phyloP scores from a whole-genome alignment of 805 yeast species.

The Wickerhamiella dianesei region DNA sequence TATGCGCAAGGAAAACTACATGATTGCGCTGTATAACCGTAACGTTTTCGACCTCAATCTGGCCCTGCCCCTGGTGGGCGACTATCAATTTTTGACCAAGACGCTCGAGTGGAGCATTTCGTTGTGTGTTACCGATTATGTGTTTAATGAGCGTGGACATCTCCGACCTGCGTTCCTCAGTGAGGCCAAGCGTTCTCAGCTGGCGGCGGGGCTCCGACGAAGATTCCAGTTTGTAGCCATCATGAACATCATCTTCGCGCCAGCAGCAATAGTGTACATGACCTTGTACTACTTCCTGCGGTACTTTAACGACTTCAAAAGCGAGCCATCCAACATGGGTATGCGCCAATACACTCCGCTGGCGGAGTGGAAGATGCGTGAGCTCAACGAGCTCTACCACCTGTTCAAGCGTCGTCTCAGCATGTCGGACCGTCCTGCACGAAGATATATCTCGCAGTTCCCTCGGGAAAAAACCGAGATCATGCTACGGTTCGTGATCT shows the following conservation, averaged over 20 bases:
- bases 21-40: slow-evolving; percentile 78
- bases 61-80: slow-evolving; percentile 35
- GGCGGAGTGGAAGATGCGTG: slow-evolving; percentile 92
- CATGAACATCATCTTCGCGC: slow-evolving; percentile 68
- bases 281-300: slow-evolving; percentile 72
- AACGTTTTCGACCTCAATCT: slow-evolving; percentile 56
- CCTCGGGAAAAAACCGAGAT: slow-evolving; percentile 63
- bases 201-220: slow-evolving; percentile 57
- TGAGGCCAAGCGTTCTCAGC: slow-evolving; percentile 49
- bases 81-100: slow-evolving; percentile 46
- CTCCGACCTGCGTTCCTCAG: slow-evolving; percentile 57
- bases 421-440: slow-evolving; percentile 65
- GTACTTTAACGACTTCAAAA: slow-evolving; percentile 83
- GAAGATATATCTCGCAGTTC: slow-evolving; percentile 75
- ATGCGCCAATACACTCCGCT: slow-evolving; percentile 82
- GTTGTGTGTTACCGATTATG: slow-evolving; percentile 73
- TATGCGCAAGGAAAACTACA: slow-evolving; percentile 88
- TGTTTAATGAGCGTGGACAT: slow-evolving; percentile 74
- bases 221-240: slow-evolving; percentile 81
- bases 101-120: slow-evolving; percentile 92
- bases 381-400: slow-evolving; percentile 85
- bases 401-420: slow-evolving; percentile 68
- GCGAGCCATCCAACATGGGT: slow-evolving; percentile 71
- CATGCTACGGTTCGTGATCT: slow-evolving; percentile 46
- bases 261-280: slow-evolving; percentile 74